Percentiles rank a stretch among this genome's conserved stretches.
These are phyloP conservation scores for Pseudocercospora eumusae DNA, from an alignment of 2,329 filamentous ascomycete species.

Conservation along the genomic window DNA sequence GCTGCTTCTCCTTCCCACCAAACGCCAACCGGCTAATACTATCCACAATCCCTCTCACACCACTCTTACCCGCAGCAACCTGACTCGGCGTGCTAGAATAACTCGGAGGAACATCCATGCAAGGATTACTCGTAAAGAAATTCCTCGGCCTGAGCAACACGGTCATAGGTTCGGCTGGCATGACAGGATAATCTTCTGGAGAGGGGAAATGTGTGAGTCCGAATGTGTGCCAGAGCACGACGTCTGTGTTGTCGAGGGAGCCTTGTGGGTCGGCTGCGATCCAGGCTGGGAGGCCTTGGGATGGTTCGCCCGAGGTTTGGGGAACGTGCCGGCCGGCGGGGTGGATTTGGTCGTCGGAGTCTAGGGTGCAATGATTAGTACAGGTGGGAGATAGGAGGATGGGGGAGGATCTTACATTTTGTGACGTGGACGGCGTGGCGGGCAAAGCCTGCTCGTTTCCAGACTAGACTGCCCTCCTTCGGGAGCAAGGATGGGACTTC, in stretches of 20 bases:
- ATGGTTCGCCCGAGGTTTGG: conserved; percentile 79
- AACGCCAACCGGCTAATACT: conserved; percentile 54
- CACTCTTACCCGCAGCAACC: conserved; percentile 46
- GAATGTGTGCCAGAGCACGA: conserved; percentile 94
- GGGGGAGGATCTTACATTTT: conserved; percentile 64
- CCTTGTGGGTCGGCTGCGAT: conserved; percentile 67
- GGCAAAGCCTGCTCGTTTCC: conserved; percentile 87
- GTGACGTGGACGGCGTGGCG: conserved; percentile 86
- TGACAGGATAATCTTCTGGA: conserved; percentile 88
- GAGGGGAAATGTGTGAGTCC: conserved; percentile 86
- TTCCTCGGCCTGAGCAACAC: conserved; percentile 64
- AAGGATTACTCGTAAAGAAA: conserved; percentile 80
- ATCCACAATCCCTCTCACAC: conserved; percentile 50
- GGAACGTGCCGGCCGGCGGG: conserved; percentile 85
- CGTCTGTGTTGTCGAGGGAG: conserved; percentile 75
- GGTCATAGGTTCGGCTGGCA: conserved; percentile 71
- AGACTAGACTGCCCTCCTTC: conserved; percentile 77
- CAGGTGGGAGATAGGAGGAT: neutral
- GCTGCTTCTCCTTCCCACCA: conserved; percentile 41
- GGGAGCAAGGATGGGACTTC: conserved; percentile 79
- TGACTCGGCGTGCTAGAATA: conserved; percentile 73
- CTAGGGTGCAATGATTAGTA: conserved; percentile 45
- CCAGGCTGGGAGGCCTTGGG: conserved; percentile 72
- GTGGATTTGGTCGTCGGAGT: conserved; percentile 78
- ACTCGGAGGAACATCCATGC: conserved; percentile 76